phyloP scores from a whole-genome alignment of 1,139 yeast species.

The Suhomyces atakaporum region DNA sequence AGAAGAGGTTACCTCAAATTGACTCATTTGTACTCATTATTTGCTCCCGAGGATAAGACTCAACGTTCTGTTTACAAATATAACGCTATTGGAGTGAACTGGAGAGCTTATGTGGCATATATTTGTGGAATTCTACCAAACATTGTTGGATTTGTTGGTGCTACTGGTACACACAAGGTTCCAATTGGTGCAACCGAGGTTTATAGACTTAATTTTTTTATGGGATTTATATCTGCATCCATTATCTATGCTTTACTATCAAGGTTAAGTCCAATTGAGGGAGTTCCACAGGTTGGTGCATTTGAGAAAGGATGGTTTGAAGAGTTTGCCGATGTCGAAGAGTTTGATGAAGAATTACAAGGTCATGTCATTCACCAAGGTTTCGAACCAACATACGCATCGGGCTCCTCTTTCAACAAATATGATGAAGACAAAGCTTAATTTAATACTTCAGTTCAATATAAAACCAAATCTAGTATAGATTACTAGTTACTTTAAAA shows the following conservation, averaged over 20 bases:
- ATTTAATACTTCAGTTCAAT: too few species aligned
- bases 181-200: constrained; percentile 77
- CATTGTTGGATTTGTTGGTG: constrained; percentile 87
- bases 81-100: constrained; percentile 65
- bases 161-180: constrained; percentile 62
- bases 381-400: constrained; percentile 14
- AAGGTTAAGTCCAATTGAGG: constrained; percentile 59
- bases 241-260: constrained; percentile 52
- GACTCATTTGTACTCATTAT: constrained; percentile 58
- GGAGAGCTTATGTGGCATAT: constrained; percentile 79
- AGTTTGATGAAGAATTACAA: constrained; percentile 52
- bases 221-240: constrained; percentile 67
- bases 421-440: constrained; percentile 11
- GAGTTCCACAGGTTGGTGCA: constrained; percentile 52
- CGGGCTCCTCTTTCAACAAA: constrained; percentile 15
- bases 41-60: constrained; percentile 35
- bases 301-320: constrained; percentile 67
- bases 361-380: constrained; percentile 36
- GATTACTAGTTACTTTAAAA: too few species aligned
- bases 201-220: constrained; percentile 71
- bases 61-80: constrained; percentile 54
- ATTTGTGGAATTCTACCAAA: constrained; percentile 77
- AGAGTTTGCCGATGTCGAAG: constrained; percentile 60
- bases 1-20: constrained; percentile 71
- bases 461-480: too few species aligned